These are phyloP conservation scores for Craspedostauros australis DNA, from an alignment of 108 stramenopile species.

Conservation along the genomic window DNA sequence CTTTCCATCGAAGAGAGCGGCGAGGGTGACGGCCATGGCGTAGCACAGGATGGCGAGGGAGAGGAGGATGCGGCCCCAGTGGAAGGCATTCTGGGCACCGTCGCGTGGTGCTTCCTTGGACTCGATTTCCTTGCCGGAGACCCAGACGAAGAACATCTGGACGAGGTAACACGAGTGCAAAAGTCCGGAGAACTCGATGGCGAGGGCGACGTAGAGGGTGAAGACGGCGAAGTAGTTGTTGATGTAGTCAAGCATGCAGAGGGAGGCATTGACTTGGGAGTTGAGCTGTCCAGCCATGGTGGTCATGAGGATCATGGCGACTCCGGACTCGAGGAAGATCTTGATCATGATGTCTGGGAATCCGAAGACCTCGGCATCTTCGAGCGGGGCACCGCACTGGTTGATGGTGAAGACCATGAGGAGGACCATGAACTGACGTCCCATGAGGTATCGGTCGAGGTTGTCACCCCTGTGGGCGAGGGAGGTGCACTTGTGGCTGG, in stretches of 20 bases:
- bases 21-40: slow-evolving; percentile 51
- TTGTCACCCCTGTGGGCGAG: slow-evolving; percentile 77
- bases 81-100: slow-evolving; percentile 19
- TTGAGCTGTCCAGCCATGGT: slow-evolving; percentile 71
- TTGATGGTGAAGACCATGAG: slow-evolving; percentile 67
- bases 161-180: slow-evolving; percentile 66
- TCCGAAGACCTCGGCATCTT: slow-evolving; percentile 50
- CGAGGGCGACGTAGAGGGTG: slow-evolving; percentile 43
- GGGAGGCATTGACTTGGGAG: slow-evolving; percentile 28
- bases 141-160: slow-evolving; percentile 22
- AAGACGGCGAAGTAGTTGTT: slow-evolving; percentile 68
- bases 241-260: slow-evolving; percentile 81
- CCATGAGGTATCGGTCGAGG: slow-evolving; percentile 78
- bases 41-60: slow-evolving; percentile 41
- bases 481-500: slow-evolving; percentile 47
- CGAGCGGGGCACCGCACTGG: slow-evolving; percentile 53
- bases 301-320: slow-evolving; percentile 71
- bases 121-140: slow-evolving; percentile 47
- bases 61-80: slow-evolving; percentile 46
- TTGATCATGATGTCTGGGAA: slow-evolving; percentile 43
- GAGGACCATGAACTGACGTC: slow-evolving; percentile 87
- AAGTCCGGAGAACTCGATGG: slow-evolving; percentile 61
- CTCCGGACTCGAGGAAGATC: slow-evolving; percentile 68
- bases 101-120: slow-evolving; percentile 49
- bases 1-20: slow-evolving; percentile 47